Evolutionary conservation across 164 flowering plant genomes (phyloP).

Genomic region (Annona cherimola): DNA sequence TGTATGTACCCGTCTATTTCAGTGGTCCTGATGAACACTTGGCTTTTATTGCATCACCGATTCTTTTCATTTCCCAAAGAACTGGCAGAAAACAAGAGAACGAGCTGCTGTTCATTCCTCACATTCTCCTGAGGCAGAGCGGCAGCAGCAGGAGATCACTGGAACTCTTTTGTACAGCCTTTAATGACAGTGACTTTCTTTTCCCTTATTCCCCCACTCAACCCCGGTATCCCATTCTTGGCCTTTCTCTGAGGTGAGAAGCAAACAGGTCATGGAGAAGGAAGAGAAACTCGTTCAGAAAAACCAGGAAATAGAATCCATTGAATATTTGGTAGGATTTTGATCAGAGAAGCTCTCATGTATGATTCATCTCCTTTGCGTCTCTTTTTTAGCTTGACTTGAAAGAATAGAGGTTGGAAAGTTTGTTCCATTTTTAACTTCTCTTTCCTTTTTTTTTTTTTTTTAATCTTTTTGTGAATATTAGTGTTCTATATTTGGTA

Average conservation of each 20-base stretch:
- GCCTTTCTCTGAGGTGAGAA: constrained; percentile 1
- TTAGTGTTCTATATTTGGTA: background rate
- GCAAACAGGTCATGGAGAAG: constrained; percentile 25
- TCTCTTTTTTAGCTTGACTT: background rate
- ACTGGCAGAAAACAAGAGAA: background rate
- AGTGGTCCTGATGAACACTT: background rate
- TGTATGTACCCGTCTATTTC: background rate
- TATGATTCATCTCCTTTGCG: background rate
- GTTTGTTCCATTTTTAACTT: background rate
- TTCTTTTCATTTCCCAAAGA: background rate
- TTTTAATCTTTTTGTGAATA: background rate
- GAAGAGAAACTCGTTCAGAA: constrained; percentile 11
- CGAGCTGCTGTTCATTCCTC: constrained; percentile 13
- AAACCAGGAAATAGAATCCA: constrained; percentile 21
- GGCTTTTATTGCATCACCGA: background rate
- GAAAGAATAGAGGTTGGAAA: background rate
- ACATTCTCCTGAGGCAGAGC: constrained; percentile 15
- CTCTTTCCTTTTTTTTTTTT: background rate
- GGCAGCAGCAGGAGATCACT: constrained; percentile 5
- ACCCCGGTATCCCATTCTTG: background rate
- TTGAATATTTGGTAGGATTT: constrained; percentile 23
- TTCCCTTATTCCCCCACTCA: background rate
- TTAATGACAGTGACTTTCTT: constrained; percentile 9
- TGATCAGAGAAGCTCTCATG: background rate
- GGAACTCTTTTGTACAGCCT: constrained; percentile 11